Percentiles rank a stretch among this genome's conserved stretches.
Conservation (phyloP, 768 basidiomycete genomes). For the Favolaschia claudopus region DNA sequence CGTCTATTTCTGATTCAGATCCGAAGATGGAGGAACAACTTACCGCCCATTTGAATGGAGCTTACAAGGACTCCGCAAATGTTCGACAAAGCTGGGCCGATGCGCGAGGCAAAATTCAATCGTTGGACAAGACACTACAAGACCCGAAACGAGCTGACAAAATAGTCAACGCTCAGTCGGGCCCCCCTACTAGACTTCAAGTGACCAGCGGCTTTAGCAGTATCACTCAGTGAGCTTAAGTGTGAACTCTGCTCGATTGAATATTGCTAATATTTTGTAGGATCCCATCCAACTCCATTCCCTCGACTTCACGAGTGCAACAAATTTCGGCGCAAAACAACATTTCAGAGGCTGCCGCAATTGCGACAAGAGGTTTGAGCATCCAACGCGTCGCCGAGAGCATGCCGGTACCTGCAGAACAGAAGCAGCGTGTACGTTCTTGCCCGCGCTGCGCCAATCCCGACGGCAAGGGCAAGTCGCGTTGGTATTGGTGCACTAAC, state of each 20-base stretch:
- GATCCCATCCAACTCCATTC: too few relatives aligned
- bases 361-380: neutral
- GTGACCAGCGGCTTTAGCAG: neutral
- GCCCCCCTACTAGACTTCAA: neutral
- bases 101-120: neutral
- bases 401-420: neutral
- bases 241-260: constrained; percentile 3
- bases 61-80: constrained; percentile 8
- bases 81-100: constrained; percentile 3
- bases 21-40: constrained; percentile 15
- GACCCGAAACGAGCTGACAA: constrained; percentile 1
- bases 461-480: neutral
- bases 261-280: neutral
- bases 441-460: neutral
- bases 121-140: neutral
- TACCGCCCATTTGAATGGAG: constrained; percentile 6
- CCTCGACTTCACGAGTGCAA: too few relatives aligned
- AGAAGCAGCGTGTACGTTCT: neutral
- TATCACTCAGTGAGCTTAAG: neutral
- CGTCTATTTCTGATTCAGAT: neutral
- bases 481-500: neutral
- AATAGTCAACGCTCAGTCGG: constrained; percentile 1
- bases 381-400: neutral
- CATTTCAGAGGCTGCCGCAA: too few relatives aligned
- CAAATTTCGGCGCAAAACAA: too few relatives aligned